Evolutionary conservation across 2,329 filamentous ascomycete species (phyloP), one percentile per base, ranked within the genome.

Genomic region (Tolypocladium endophyticum): DNA sequence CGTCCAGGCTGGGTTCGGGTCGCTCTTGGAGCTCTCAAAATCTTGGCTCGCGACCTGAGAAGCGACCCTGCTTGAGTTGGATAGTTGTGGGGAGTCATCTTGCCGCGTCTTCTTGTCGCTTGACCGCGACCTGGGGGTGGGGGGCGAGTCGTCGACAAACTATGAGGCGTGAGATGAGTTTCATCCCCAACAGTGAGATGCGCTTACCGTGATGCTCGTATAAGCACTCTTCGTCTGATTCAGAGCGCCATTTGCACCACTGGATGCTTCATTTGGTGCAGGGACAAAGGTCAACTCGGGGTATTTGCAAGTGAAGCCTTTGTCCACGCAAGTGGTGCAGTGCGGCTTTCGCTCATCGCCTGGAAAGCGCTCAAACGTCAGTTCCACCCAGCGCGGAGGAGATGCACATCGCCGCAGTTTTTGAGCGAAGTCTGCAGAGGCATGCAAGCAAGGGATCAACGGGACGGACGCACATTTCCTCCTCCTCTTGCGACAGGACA

Each of bases 141-240:
- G n/a, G 25, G 25, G 47, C 4, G 25, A 8, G 47, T 50, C 47
- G 47, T 50, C 47, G 25, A 50, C 47, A 7, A 50, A 50, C 47
- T 50, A 18, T 16, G 16, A 30, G 2, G 47, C 47, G 25, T 11
- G 62, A 61, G 8, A 61, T 58, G 55, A 71, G 58, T 2, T 67
- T 66, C 38, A 66, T 65, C 50, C 68, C 5, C 12, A 18, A 50
- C 6, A 9, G 45, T 1, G 45, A 50, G 45, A 50, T 3, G 45
- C 14, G 3, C 45, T 30, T 50, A 50, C 45, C 14, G 45, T 50
- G 45, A 50, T 50, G 45, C 45, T 50, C 45, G 45, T 7, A 30
- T 50, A 50, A 7, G 23, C 9, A 5, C 23, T 28, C 12, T 28
- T 47, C 12, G 11, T 28, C 45, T 28, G 45, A 8, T 11, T 25